Evolutionary conservation across 371 early-diverging fungal genomes (phyloP).

Genomic region (Globomyces sp.): DNA sequence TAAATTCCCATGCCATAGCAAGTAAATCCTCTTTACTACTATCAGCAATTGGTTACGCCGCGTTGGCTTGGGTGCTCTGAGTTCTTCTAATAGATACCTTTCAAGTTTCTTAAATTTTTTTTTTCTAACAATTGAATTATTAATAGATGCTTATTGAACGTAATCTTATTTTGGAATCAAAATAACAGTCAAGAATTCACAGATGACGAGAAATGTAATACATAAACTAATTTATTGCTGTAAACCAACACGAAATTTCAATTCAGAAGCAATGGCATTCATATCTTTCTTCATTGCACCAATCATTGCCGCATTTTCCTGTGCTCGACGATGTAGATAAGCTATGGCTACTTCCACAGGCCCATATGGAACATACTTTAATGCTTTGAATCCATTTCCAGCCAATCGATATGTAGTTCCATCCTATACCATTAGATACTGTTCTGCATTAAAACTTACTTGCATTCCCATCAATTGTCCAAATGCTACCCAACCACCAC

Average conservation of each 20-base stretch:
- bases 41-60: no score
- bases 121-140: no score
- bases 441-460: background rate
- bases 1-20: background rate
- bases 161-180: background rate
- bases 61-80: no score
- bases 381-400: conserved; percentile 70
- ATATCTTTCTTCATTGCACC: conserved; percentile 35
- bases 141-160: background rate
- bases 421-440: conserved; percentile 38
- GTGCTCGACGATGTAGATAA: conserved; percentile 90
- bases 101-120: conserved; percentile 6
- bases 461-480: conserved; percentile 93
- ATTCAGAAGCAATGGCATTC: conserved; percentile 21
- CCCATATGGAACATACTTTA: conserved; percentile 82
- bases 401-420: conserved; percentile 74
- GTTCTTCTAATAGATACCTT: background rate
- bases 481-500: conserved; percentile 75
- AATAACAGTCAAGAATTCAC: background rate
- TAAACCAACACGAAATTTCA: conserved; percentile 14
- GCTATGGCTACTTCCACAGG: conserved; percentile 89
- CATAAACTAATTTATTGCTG: background rate
- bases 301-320: conserved; percentile 87
- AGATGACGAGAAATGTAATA: background rate
- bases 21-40: no score